Evolutionary conservation across 331 rosid species (phyloP), one percentile per base, ranked within the genome.

Genomic region (Acacia concinna): DNA sequence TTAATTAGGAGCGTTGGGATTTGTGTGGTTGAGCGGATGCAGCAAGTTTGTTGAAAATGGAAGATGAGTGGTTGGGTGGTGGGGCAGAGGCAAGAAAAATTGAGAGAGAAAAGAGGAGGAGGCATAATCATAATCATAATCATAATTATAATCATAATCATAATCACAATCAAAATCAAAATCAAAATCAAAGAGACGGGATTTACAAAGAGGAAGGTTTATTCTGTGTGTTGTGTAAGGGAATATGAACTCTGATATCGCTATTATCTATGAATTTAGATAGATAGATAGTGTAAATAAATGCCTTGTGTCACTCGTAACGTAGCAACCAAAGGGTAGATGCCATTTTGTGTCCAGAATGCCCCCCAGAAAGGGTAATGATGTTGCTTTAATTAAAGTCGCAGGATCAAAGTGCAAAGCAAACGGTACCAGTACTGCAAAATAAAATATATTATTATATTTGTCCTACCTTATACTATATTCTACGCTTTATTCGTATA

Each of bases 221-320:
- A 81, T 83, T 68, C 81, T 12, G 5, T 60, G 5, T 60, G 77
- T 47, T 37, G 1, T 20, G 20, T 7, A 17, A 23, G 51, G 83
- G 84, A 56, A 89, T 59, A 75, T 71, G 67, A 74, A 80, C 64
- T 78, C 69, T 41, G 21, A 30, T 15, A 34, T 67, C 69, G 83
- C 64, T 73, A 37, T 73, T 69, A 27, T 52, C 37, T 49, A 70
- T 23, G 64, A 78, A 30, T 27, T 27, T 3, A 23, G 11, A n/a
- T 7, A n/a, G 47, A n/a, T n/a, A n/a, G n/a, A n/a, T 47, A 17
- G 5, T 2, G 49, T 43, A 13, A 74, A 79, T 15, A 71, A 69
- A 76, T 77, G 68, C 63, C 56, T 56, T 49, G 54, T 62, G n/a
- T n/a, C n/a, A n/a, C 75, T 6, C 41, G 49, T 73, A 64, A 47